A percentile compares a stretch with the other conserved stretches of the same genome.
Conservation (phyloP, 73 alveolate genomes). For the Blepharisma stoltei region DNA sequence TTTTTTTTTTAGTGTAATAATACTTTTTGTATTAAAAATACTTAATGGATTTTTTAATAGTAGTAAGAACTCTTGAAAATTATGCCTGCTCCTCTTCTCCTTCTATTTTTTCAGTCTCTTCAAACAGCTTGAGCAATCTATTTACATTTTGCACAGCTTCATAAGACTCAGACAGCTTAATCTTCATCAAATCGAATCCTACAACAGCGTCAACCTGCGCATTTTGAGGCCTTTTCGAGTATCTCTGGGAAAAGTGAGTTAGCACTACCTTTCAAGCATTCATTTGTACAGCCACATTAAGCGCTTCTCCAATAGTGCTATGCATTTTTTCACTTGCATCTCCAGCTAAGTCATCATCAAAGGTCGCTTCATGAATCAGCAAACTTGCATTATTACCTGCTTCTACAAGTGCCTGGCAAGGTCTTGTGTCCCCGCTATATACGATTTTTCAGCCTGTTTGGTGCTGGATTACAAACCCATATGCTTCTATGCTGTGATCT, state of each 20-base stretch:
- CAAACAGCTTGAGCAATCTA: no score
- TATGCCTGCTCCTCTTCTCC: no score
- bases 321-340: conserved; percentile 92
- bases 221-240: conserved; percentile 57
- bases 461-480: background rate
- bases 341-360: conserved; percentile 74
- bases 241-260: conserved; percentile 97
- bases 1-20: no score
- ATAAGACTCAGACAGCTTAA: background rate
- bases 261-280: conserved; percentile 75
- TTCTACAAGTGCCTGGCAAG: conserved; percentile 79
- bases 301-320: conserved; percentile 90
- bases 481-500: conserved; percentile 21
- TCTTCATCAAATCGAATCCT: conserved; percentile 6
- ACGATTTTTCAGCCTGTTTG: conserved; percentile 33
- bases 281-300: conserved; percentile 69
- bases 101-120: no score
- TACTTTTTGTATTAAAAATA: no score
- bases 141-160: no score
- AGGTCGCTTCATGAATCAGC: conserved; percentile 98
- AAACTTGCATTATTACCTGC: conserved; percentile 81
- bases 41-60: no score
- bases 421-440: conserved; percentile 81
- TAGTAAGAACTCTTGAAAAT: no score
- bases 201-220: background rate